Percentiles rank a stretch among this genome's conserved stretches.
phyloP scores from a whole-genome alignment of 129 eudicot genomes.

The Escallonia rubra region DNA sequence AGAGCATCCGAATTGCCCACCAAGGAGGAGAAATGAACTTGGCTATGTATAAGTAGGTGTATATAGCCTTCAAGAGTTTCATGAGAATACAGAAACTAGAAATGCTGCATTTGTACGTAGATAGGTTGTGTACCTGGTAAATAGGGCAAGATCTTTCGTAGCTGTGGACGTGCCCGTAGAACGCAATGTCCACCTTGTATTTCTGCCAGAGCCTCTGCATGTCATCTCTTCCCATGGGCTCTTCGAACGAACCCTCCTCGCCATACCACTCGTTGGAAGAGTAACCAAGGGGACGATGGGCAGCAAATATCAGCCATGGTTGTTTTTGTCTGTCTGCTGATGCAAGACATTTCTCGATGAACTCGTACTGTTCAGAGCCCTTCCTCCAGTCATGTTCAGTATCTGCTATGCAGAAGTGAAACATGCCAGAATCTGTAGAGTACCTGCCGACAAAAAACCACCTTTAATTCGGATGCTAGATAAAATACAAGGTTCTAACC shows the following conservation, averaged over 20 bases:
- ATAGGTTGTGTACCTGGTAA: constrained; percentile 31
- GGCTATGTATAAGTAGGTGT: no score
- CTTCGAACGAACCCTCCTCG: constrained; percentile 54
- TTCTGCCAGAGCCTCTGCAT: constrained; percentile 68
- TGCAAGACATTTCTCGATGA: constrained; percentile 60
- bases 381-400: constrained; percentile 78
- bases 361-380: constrained; percentile 57
- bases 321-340: constrained; percentile 65
- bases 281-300: constrained; percentile 71
- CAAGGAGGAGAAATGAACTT: background rate
- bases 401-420: constrained; percentile 71
- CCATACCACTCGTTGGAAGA: constrained; percentile 44
- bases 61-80: background rate
- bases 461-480: no score
- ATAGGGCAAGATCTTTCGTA: constrained; percentile 54
- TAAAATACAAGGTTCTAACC: no score
- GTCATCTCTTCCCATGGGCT: constrained; percentile 69
- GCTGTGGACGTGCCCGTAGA: constrained; percentile 56
- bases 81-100: background rate
- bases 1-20: background rate
- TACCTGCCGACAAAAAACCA: constrained; percentile 34
- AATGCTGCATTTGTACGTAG: background rate
- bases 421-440: constrained; percentile 69
- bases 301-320: constrained; percentile 71
- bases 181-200: constrained; percentile 76